Evolutionary conservation across 2,329 filamentous ascomycete genomes (phyloP).

Genomic region (Fusarium proliferatum): DNA sequence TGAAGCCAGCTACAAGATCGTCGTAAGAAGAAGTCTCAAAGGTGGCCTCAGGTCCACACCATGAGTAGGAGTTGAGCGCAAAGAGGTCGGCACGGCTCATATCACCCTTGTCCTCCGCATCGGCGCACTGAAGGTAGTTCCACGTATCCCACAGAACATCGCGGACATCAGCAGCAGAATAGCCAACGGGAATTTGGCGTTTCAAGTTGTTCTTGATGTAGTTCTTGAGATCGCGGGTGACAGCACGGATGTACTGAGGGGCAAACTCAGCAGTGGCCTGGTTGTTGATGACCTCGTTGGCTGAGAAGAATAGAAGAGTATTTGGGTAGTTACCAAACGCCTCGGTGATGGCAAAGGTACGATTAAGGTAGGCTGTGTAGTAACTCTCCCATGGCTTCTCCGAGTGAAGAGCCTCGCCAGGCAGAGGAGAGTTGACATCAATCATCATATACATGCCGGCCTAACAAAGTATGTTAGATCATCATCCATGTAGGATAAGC

Average conservation of each 20-base stretch:
- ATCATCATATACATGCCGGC: conserved; percentile 77
- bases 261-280: conserved; percentile 67
- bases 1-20: conserved; percentile 72
- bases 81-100: conserved; percentile 78
- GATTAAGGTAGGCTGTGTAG: conserved; percentile 70
- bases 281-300: conserved; percentile 81
- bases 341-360: conserved; percentile 74
- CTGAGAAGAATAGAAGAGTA: conserved; percentile 79
- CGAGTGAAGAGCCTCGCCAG: conserved; percentile 67
- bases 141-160: conserved; percentile 77
- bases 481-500: background rate
- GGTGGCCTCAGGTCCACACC: conserved; percentile 71
- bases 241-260: conserved; percentile 78
- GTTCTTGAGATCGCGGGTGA: conserved; percentile 83
- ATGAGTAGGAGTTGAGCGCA: conserved; percentile 79
- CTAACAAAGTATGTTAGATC: conserved; percentile 40
- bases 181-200: conserved; percentile 79
- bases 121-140: conserved; percentile 79
- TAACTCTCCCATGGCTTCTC: conserved; percentile 69
- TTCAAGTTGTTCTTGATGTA: conserved; percentile 79
- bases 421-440: conserved; percentile 74
- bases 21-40: conserved; percentile 73
- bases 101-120: conserved; percentile 63
- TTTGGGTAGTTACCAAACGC: conserved; percentile 75
- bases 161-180: conserved; percentile 84